Evolutionary conservation across 2,329 filamentous ascomycete species (phyloP), one percentile per base, ranked within the genome.

Genomic region (Colletotrichum salicis): DNA sequence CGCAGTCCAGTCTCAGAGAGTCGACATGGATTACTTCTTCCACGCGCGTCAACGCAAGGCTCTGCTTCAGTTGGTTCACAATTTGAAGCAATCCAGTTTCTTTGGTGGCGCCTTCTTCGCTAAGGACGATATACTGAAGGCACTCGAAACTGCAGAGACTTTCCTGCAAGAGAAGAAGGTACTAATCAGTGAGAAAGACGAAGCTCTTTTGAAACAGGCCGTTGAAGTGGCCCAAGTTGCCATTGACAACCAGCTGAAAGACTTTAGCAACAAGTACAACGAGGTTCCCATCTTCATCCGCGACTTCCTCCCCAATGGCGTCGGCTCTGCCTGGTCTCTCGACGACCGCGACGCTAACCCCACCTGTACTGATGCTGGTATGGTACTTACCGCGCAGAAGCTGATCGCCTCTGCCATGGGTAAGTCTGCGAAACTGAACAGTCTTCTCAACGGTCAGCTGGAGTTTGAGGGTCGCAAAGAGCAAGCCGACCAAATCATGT

Each of bases 1-100:
- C 78, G 91, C 94, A 0, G 91, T 98, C 1, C 95, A 95, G 29
- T 97, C 95, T 5, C 94, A 98, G 78, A 87, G 95, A 12, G 90
- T 88, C 0, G 96, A 96, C 76, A 86, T 89, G 67, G 95, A 98
- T 79, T 98, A 97, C 78, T 92, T 98, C 74, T 98, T 98, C 76
- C 93, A 97, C 76, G 88, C 89, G 0, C 90, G 88, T 13, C 95
- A 95, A 76, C 84, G 88, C 35, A 92, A 90, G 73, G 86, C 87
- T 51, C 84, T 97, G 13, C 83, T 91, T 31, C 85, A 89, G 64
- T 84, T 97, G 2, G 92, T 97, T 5, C 88, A 87, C 67, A 97
- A 98, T 77, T 81, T 97, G 56, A 90, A 94, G 22, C 93, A 96
- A 77, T 92, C 94, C 7, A 94, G 93, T 60, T 97, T 97, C 78